These are phyloP conservation scores for Ogataea corticis DNA, from an alignment of 805 yeast species.

Conservation along the genomic window DNA sequence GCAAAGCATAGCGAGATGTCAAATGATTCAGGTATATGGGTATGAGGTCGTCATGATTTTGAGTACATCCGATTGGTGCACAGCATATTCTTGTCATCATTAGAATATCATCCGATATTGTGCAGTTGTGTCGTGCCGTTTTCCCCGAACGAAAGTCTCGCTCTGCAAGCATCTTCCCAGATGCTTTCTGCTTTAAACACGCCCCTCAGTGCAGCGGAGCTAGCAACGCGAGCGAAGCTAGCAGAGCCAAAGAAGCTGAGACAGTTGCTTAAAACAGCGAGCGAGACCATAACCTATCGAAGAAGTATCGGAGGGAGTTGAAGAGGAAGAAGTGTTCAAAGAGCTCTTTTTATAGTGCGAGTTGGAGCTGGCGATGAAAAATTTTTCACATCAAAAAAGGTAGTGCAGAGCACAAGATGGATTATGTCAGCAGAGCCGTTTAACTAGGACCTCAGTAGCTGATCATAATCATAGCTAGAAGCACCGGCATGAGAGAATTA, in stretches of 20 bases:
- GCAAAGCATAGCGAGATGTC: background rate
- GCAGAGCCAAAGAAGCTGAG: too few relatives aligned
- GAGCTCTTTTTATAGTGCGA: too few relatives aligned
- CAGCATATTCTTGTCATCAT: constrained; percentile 38
- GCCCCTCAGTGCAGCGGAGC: too few relatives aligned
- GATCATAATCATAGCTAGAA: too few relatives aligned
- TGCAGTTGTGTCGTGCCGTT: background rate
- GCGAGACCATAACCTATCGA: too few relatives aligned
- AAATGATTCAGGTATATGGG: constrained; percentile 25
- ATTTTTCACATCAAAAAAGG: background rate
- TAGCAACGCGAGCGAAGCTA: too few relatives aligned
- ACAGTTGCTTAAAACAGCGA: constrained; percentile 1
- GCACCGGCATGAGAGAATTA: too few relatives aligned
- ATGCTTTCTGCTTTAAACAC: constrained; percentile 7
- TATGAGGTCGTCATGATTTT: constrained; percentile 32
- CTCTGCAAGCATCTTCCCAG: constrained; percentile 10
- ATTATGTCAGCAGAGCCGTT: too few relatives aligned
- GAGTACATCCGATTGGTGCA: constrained; percentile 41
- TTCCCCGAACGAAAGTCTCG: background rate
- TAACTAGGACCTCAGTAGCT: too few relatives aligned
- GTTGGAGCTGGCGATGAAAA: too few relatives aligned
- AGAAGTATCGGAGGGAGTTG: too few relatives aligned
- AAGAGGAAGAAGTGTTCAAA: too few relatives aligned
- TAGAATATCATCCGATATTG: background rate
- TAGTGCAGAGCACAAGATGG: background rate